Percentiles rank a stretch among this genome's conserved stretches.
Conservation (phyloP, 306 rosid genomes). For the Fagus crenata region DNA sequence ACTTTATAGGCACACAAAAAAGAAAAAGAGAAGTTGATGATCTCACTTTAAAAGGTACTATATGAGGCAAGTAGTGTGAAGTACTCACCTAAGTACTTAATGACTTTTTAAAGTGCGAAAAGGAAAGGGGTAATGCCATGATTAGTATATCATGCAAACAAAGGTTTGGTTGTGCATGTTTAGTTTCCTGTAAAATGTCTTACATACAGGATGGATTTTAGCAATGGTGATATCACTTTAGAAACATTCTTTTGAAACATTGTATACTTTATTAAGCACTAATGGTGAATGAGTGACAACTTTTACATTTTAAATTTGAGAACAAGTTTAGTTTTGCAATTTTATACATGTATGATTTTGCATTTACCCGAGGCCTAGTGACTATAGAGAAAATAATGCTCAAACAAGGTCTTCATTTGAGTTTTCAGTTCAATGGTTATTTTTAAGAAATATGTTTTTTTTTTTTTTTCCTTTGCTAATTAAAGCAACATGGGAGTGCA, state of each 20-base stretch:
- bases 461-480: too few relatives aligned
- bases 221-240: neutral
- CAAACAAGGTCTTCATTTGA: neutral
- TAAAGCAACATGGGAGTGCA: too few relatives aligned
- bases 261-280: neutral
- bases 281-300: neutral
- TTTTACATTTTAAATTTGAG: neutral
- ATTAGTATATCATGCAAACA: neutral
- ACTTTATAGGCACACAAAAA: too few relatives aligned
- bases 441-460: neutral
- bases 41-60: neutral
- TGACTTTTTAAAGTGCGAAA: neutral
- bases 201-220: neutral
- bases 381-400: neutral
- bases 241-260: constrained; percentile 11
- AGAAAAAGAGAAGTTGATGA: neutral
- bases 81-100: neutral
- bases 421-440: neutral
- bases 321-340: neutral
- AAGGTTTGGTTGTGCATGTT: neutral
- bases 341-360: neutral
- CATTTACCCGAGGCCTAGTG: neutral
- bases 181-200: neutral
- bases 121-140: neutral
- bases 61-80: neutral